A percentile compares a stretch with the other conserved stretches of the same genome.
Evolutionary conservation across 441 rosid species (phyloP).

Genomic region (Populus trichocarpa): DNA sequence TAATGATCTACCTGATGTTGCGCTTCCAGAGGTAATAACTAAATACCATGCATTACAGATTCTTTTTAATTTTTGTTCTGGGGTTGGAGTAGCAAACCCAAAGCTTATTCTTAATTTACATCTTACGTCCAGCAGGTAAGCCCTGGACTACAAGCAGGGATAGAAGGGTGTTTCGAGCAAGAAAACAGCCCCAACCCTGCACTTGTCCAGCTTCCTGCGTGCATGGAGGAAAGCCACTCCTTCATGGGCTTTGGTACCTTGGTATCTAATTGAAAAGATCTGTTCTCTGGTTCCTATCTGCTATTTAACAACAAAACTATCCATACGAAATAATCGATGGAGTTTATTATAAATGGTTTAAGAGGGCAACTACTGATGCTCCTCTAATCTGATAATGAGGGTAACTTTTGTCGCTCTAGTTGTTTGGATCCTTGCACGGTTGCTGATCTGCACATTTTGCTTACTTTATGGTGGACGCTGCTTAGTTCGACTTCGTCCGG

Average conservation of each 20-base stretch:
- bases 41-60: neutral
- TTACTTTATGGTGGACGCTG: neutral
- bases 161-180: neutral
- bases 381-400: neutral
- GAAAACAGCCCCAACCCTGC: neutral
- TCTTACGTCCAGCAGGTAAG: neutral
- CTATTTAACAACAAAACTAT: neutral
- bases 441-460: neutral
- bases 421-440: neutral
- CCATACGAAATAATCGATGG: neutral
- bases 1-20: neutral
- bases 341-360: neutral
- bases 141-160: neutral
- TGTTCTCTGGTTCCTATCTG: neutral
- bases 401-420: neutral
- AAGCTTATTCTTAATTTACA: neutral
- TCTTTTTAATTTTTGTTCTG: neutral
- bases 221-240: too few species aligned
- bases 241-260: neutral
- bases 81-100: neutral
- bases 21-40: neutral
- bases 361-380: neutral
- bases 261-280: neutral
- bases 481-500: neutral
- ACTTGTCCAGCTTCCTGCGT: neutral